phyloP scores from a whole-genome alignment of 305 asterid genomes.

The Galium porrigens region DNA sequence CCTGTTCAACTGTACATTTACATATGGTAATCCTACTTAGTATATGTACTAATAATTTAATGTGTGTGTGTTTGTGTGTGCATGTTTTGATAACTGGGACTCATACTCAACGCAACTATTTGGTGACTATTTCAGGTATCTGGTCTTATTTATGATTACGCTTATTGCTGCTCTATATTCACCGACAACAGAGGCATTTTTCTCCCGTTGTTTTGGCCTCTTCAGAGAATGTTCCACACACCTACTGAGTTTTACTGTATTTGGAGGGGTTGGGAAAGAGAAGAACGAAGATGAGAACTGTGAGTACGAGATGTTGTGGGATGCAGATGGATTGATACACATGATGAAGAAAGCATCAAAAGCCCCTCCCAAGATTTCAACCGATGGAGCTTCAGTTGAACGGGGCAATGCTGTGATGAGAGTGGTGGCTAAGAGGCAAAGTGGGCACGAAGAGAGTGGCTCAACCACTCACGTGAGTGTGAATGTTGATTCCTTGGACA shows the following conservation, averaged over 20 bases:
- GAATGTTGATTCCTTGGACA: constrained; percentile 29
- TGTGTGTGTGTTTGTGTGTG: too few species aligned
- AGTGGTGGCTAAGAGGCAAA: constrained; percentile 42
- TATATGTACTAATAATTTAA: not conserved
- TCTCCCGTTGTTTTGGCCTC: constrained; percentile 28
- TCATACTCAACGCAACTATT: constrained; percentile 16
- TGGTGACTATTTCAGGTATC: constrained; percentile 49
- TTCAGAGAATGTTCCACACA: constrained; percentile 27
- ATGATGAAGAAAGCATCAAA: constrained; percentile 59
- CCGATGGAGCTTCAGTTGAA: constrained; percentile 37
- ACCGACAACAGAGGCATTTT: constrained; percentile 50
- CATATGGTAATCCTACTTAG: constrained; percentile 42
- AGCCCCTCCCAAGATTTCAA: constrained; percentile 22
- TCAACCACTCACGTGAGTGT: constrained; percentile 24
- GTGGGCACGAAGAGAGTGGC: constrained; percentile 26
- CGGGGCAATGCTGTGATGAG: constrained; percentile 75
- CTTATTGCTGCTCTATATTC: constrained; percentile 43
- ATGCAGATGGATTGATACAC: constrained; percentile 95
- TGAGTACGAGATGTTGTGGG: constrained; percentile 92
- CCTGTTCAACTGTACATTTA: constrained; percentile 67
- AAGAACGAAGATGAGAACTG: constrained; percentile 71
- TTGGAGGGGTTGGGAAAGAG: constrained; percentile 36
- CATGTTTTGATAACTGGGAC: not conserved
- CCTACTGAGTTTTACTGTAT: constrained; percentile 27
- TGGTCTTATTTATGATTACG: constrained; percentile 53